Evolutionary conservation across 176 grass and related monocot genomes (phyloP).

Genomic region (bread wheat (Triticum aestivum)): DNA sequence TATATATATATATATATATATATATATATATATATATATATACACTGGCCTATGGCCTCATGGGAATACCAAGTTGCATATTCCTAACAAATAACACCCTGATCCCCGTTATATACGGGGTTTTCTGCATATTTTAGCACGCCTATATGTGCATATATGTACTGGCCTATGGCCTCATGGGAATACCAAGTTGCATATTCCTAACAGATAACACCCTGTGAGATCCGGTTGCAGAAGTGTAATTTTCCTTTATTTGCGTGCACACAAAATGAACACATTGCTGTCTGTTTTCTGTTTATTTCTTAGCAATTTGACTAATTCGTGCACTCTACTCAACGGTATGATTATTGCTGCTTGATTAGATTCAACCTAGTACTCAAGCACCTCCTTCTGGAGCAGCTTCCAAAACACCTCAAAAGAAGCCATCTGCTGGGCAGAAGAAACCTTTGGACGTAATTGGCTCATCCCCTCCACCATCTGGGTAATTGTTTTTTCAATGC

Average conservation of each 20-base stretch:
- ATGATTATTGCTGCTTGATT: constrained; percentile 25
- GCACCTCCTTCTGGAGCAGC: constrained; percentile 23
- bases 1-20: too few species aligned
- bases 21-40: too few species aligned
- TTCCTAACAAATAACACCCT: constrained; percentile 7
- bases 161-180: too few species aligned
- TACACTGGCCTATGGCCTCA: background rate
- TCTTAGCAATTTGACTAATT: background rate
- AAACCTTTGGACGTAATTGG: constrained; percentile 68
- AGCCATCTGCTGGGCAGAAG: constrained; percentile 89
- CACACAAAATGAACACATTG: background rate
- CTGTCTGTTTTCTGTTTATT: constrained; percentile 3
- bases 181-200: too few species aligned
- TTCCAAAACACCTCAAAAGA: constrained; percentile 73
- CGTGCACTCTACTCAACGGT: background rate
- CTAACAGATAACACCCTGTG: constrained; percentile 16
- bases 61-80: background rate
- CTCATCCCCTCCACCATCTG: constrained; percentile 62
- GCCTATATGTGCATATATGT: too few species aligned
- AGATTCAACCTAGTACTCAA: constrained; percentile 59
- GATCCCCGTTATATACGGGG: too few species aligned
- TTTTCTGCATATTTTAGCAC: too few species aligned
- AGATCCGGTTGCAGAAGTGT: constrained; percentile 1
- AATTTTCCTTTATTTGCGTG: constrained; percentile 7
- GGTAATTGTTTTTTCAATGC: constrained; percentile 44